Percentiles rank a stretch among this genome's conserved stretches.
Evolutionary conservation across 2,329 filamentous ascomycete species (phyloP).

Genomic region (Colletotrichum orchidophilum): DNA sequence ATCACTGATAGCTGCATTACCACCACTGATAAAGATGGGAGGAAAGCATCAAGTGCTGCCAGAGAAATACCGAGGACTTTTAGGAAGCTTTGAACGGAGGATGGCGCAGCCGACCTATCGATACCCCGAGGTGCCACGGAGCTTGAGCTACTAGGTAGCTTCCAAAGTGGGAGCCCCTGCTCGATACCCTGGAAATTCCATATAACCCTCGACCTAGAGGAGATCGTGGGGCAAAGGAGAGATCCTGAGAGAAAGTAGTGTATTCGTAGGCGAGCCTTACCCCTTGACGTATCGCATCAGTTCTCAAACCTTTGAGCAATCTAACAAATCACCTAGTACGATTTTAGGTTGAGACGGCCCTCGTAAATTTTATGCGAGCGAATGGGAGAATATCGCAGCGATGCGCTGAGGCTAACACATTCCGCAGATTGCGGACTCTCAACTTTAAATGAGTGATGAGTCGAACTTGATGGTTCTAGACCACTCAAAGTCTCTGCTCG

Average conservation of each 20-base stretch:
- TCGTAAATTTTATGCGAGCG: slow-evolving; percentile 2
- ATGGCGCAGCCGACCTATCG: slow-evolving; percentile 2
- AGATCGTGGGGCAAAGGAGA: slow-evolving; percentile 23
- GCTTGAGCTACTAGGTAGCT: slow-evolving; percentile 25
- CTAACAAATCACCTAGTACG: neutral
- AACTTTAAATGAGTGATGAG: neutral
- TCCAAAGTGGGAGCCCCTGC: slow-evolving; percentile 15
- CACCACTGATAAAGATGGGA: neutral
- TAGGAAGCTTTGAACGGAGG: slow-evolving; percentile 14
- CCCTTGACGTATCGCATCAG: neutral
- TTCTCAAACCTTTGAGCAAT: neutral
- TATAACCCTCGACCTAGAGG: slow-evolving; percentile 16
- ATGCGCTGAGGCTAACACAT: neutral
- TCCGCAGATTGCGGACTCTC: neutral
- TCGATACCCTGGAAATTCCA: neutral
- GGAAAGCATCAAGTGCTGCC: neutral
- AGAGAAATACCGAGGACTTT: neutral
- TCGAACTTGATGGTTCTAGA: neutral
- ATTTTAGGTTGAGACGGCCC: neutral
- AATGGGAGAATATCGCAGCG: slow-evolving; percentile 24
- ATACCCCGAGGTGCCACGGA: slow-evolving; percentile 12
- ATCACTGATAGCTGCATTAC: neutral
- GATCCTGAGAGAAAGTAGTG: slow-evolving; percentile 15
- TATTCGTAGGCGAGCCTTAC: slow-evolving; percentile 4
- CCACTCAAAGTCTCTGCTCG: neutral